A percentile compares a stretch with the other conserved stretches of the same genome.
These are phyloP conservation scores for Rhazya stricta DNA, from an alignment of 257 asterid genomes.

Conservation along the genomic window DNA sequence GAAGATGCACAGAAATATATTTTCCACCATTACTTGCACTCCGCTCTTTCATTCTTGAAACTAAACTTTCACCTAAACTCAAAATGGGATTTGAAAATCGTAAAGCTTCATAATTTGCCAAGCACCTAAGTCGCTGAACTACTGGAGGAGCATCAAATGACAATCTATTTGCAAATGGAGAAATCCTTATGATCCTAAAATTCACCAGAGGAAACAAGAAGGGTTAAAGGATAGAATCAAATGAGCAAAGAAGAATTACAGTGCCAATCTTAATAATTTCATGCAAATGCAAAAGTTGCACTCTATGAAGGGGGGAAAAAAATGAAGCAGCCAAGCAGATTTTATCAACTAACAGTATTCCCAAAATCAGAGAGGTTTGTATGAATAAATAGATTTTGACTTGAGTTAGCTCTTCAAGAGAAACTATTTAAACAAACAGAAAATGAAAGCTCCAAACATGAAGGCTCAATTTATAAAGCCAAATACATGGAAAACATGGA, in stretches of 20 bases:
- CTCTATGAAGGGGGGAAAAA: slow-evolving; percentile 1
- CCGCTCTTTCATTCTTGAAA: slow-evolving; percentile 75
- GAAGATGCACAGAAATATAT: slow-evolving; percentile 95
- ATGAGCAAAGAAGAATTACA: background rate
- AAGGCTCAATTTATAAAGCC: background rate
- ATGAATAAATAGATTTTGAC: background rate
- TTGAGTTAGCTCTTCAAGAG: background rate
- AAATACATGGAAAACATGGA: background rate
- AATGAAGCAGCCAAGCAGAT: background rate
- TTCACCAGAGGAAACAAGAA: background rate
- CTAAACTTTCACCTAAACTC: slow-evolving; percentile 65
- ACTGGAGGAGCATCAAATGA: slow-evolving; percentile 87
- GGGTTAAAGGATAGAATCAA: background rate
- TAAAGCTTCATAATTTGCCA: slow-evolving; percentile 92
- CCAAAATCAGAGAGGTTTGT: background rate
- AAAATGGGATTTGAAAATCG: slow-evolving; percentile 68
- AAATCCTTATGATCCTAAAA: slow-evolving; percentile 80
- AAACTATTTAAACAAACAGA: background rate
- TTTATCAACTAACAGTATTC: background rate
- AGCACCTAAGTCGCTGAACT: slow-evolving; percentile 84
- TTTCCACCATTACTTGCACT: slow-evolving; percentile 87
- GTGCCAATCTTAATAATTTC: background rate
- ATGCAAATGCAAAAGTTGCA: background rate
- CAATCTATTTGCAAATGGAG: slow-evolving; percentile 93
- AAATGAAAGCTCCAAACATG: background rate